A percentile compares a stretch with the other conserved stretches of the same genome.
Conservation (phyloP, 2,329 filamentous ascomycete genomes). For the Exophiala oligosperma region DNA sequence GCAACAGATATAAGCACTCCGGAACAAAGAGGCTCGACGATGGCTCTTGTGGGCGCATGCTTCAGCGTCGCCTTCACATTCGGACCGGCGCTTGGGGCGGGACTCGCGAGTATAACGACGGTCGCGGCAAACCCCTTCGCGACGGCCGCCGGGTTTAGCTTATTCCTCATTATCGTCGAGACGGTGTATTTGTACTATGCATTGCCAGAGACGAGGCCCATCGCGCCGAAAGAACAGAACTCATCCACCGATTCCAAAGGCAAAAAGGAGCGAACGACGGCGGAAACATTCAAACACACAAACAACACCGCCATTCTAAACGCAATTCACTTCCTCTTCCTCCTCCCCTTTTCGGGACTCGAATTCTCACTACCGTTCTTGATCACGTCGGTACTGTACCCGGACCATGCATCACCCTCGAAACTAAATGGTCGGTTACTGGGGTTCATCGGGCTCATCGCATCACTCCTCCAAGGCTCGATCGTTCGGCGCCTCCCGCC, state of each 20-base stretch:
- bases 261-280: conserved; percentile 12
- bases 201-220: conserved; percentile 83
- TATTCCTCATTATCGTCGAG: conserved; percentile 81
- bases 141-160: conserved; percentile 82
- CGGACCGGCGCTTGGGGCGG: conserved; percentile 87
- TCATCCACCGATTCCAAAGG: conserved; percentile 31
- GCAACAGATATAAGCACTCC: conserved; percentile 94
- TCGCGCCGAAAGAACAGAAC: conserved; percentile 34
- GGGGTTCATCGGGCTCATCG: conserved; percentile 86
- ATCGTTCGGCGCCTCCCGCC: conserved; percentile 83
- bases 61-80: conserved; percentile 98
- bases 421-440: conserved; percentile 81
- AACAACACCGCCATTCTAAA: conserved; percentile 86
- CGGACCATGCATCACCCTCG: conserved; percentile 61
- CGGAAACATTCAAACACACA: conserved; percentile 46
- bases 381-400: conserved; percentile 85
- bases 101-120: conserved; percentile 72
- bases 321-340: conserved; percentile 81
- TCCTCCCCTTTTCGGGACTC: conserved; percentile 97
- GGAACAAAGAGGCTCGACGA: conserved; percentile 79
- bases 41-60: conserved; percentile 94
- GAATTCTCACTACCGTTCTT: conserved; percentile 97
- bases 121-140: conserved; percentile 91
- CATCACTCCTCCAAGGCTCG: conserved; percentile 90
- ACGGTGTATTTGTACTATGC: conserved; percentile 81